Percentiles rank a stretch among this genome's conserved stretches.
These are phyloP conservation scores for Asterionellopsis glacialis DNA, from an alignment of 108 stramenopile genomes.

Conservation along the genomic window DNA sequence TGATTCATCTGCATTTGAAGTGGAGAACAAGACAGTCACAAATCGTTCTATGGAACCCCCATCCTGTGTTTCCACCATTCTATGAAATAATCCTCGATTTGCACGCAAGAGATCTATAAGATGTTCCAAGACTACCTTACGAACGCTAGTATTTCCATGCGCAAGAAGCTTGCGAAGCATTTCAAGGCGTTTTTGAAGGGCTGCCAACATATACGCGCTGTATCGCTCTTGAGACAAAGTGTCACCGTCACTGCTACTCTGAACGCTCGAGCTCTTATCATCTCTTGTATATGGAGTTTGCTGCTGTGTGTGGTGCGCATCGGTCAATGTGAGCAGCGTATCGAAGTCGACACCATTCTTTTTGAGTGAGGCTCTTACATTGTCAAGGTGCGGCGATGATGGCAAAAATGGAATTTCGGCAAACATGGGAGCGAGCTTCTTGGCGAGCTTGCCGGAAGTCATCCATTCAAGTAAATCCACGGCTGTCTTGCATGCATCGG, in stretches of 20 bases:
- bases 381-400: constrained; percentile 27
- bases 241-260: background rate
- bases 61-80: constrained; percentile 60
- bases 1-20: background rate
- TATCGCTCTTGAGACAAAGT: constrained; percentile 1
- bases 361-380: constrained; percentile 38
- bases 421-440: constrained; percentile 41
- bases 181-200: constrained; percentile 37
- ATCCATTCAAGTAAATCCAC: constrained; percentile 54
- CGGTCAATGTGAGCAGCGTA: constrained; percentile 43
- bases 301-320: constrained; percentile 8
- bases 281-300: background rate
- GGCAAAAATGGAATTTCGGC: constrained; percentile 78
- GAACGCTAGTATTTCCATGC: constrained; percentile 74
- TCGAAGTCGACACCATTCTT: constrained; percentile 70
- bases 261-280: background rate
- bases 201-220: constrained; percentile 15
- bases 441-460: constrained; percentile 42
- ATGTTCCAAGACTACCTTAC: constrained; percentile 60
- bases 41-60: constrained; percentile 46
- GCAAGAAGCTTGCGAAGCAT: constrained; percentile 28
- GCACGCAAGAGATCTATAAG: constrained; percentile 59
- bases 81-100: constrained; percentile 62
- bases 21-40: constrained; percentile 47
- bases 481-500: constrained; percentile 32